Base-by-base conservation (phyloP, 176 grass and related monocot genomes). In the Musa troglodytarum region DNA sequence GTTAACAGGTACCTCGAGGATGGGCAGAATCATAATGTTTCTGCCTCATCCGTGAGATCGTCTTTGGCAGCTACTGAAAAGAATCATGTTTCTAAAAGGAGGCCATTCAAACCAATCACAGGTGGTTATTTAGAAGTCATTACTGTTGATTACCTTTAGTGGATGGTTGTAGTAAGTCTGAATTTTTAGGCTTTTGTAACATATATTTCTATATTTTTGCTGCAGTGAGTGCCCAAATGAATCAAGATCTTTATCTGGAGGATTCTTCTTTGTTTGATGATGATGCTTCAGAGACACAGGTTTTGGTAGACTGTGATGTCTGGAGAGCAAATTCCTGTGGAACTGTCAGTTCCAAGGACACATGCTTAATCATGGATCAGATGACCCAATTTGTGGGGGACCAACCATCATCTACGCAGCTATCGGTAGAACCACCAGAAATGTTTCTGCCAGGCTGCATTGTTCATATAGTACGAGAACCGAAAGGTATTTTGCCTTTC, bases 391-490 rank as follows among this genome's bases (percentile, higher is more conserved):
- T 79, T 25, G 52, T 56, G 59, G 79, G 68, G 77, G 65, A 63
- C 71, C 81, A 29, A 11, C 19, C 81, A 52, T 86, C 83, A 78
- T 88, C 52, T 69, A 82, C 75, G 59, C 90, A 93, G 78, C 73
- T 88, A 80, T 72, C 69, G 19, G 77, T 89, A 63, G 90, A 93
- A 52, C 81, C 88, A 65, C 90, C 88, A 23, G 95, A 94, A 65
- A 89, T 99, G 82, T 99, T 89, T 94, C 86, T 99, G 65, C 10
- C 95, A 1, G 90, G 95, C 12, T 84, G 83, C 74, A 81, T 99
- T 83, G 43, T 99, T 83, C 95, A 99, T 70, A 78, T 99, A 73
- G 90, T 89, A 71, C 79, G 80, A 75, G 84, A 92, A 84, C 82
- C 82, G 82, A 84, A 71, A 86, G 80, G 80, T 23, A 20, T 87